Evolutionary conservation across 1,284 basidiomycete genomes (phyloP).

Genomic region (Polyporus tsugae): DNA sequence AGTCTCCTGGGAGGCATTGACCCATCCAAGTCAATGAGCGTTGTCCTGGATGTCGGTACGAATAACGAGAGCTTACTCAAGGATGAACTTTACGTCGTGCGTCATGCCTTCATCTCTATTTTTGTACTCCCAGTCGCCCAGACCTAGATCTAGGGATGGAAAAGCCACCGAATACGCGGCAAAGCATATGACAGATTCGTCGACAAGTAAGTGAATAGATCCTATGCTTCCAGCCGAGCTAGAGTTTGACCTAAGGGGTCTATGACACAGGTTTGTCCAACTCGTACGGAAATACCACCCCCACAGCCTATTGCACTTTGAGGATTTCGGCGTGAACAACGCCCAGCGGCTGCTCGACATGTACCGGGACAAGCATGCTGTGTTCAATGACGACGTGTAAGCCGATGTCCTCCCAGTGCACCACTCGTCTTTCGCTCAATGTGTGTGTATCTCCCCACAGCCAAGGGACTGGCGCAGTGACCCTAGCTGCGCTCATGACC

Average conservation of each 20-base stretch:
- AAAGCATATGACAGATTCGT: constrained; percentile 74
- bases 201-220: constrained; percentile 57
- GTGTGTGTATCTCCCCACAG: constrained; percentile 45
- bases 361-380: constrained; percentile 71
- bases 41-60: constrained; percentile 83
- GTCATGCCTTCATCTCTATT: constrained; percentile 35
- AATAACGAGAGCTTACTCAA: constrained; percentile 71
- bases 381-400: constrained; percentile 86
- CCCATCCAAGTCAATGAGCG: constrained; percentile 71
- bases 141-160: constrained; percentile 61
- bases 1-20: constrained; percentile 86
- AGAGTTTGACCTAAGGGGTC: background rate
- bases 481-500: constrained; percentile 75
- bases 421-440: background rate
- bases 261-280: constrained; percentile 48
- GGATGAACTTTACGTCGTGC: constrained; percentile 74
- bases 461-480: constrained; percentile 88
- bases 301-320: constrained; percentile 71
- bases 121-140: background rate
- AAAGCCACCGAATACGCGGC: constrained; percentile 64
- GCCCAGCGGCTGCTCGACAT: constrained; percentile 74
- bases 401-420: constrained; percentile 24
- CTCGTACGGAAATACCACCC: constrained; percentile 53
- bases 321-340: constrained; percentile 80
- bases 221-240: too few species aligned